These are phyloP conservation scores for Skeletonema marinoi DNA, from an alignment of 108 stramenopile genomes.

Conservation along the genomic window DNA sequence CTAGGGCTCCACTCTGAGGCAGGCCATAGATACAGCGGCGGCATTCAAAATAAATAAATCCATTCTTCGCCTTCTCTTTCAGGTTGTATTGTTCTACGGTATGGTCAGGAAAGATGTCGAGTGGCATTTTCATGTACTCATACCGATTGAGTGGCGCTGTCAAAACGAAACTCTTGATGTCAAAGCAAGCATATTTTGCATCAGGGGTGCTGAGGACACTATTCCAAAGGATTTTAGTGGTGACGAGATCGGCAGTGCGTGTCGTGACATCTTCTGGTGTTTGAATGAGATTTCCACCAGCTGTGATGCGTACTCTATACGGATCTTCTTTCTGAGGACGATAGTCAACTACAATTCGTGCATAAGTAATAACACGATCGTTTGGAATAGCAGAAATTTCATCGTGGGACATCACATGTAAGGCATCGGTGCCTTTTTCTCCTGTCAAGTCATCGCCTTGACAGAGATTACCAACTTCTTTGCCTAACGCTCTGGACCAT, in stretches of 20 bases:
- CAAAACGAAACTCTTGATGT: slow-evolving; percentile 52
- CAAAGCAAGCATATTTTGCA: slow-evolving; percentile 27
- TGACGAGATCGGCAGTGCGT: slow-evolving; percentile 25
- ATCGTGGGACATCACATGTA: neutral
- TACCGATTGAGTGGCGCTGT: slow-evolving; percentile 19
- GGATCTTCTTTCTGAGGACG: neutral
- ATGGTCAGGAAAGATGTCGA: slow-evolving; percentile 12
- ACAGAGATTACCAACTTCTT: slow-evolving; percentile 1
- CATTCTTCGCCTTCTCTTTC: neutral
- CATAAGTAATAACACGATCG: slow-evolving; percentile 11
- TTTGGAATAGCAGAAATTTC: slow-evolving; percentile 1
- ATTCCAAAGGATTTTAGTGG: slow-evolving; percentile 45
- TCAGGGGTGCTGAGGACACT: slow-evolving; percentile 30
- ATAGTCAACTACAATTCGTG: neutral
- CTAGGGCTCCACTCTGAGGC: slow-evolving; percentile 45
- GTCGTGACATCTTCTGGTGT: slow-evolving; percentile 18
- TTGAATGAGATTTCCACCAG: slow-evolving; percentile 35
- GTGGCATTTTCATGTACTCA: slow-evolving; percentile 51
- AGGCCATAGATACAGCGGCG: slow-evolving; percentile 51
- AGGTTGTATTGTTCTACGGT: slow-evolving; percentile 38
- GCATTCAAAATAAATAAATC: slow-evolving; percentile 12
- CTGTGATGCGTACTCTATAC: slow-evolving; percentile 6
- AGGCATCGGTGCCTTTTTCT: neutral
- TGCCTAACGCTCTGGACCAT: neutral
- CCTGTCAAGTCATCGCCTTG: neutral